phyloP scores from a whole-genome alignment of 1,284 basidiomycete genomes.

The Rhodotorula sp. region DNA sequence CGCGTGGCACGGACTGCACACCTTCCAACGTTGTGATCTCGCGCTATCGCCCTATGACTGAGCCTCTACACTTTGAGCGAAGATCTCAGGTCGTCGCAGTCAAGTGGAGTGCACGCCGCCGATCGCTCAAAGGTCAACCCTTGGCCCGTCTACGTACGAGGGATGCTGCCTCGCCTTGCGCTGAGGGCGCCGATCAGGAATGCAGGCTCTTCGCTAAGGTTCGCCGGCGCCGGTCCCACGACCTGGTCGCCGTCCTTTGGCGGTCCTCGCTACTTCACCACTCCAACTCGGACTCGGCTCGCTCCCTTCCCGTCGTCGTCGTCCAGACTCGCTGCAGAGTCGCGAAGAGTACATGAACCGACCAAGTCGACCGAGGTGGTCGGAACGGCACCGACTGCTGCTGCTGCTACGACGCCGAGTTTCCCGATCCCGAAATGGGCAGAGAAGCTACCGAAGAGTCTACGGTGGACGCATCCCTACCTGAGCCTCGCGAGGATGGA shows the following conservation, averaged over 20 bases:
- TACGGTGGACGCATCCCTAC: constrained; percentile 61
- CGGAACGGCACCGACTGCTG: too few relatives aligned
- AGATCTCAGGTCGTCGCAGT: too few relatives aligned
- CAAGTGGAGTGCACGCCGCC: too few relatives aligned
- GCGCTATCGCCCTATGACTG: too few relatives aligned
- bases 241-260: background rate
- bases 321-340: too few relatives aligned
- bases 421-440: constrained; percentile 31
- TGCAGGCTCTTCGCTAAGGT: background rate
- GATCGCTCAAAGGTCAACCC: too few relatives aligned
- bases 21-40: too few relatives aligned
- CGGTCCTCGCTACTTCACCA: background rate
- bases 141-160: too few relatives aligned
- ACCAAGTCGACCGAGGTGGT: background rate
- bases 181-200: background rate
- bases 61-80: too few relatives aligned
- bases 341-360: too few relatives aligned
- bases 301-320: too few relatives aligned
- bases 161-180: background rate
- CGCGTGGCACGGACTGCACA: too few relatives aligned
- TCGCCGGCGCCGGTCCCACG: background rate
- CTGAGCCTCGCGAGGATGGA: constrained; percentile 81
- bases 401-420: background rate
- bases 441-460: constrained; percentile 12
- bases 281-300: background rate